Conservation (phyloP, 2,329 filamentous ascomycete genomes). For the Beauveria rudraprayagi region DNA sequence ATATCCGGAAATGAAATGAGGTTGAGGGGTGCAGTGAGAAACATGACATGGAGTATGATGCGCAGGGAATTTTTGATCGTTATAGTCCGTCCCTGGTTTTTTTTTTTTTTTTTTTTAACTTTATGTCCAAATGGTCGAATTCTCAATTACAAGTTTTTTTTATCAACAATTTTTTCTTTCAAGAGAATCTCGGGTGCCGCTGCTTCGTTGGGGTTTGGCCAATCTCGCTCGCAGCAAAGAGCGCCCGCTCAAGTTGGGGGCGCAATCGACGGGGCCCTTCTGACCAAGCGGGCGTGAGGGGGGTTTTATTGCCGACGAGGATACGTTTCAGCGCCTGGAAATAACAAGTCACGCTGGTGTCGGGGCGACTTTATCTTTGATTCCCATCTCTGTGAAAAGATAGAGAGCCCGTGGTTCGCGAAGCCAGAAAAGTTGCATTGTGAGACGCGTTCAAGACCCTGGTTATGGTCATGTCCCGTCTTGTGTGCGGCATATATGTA, state of each 20-base stretch:
- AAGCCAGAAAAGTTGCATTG: neutral
- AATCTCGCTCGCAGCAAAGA: too few species aligned
- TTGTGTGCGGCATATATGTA: neutral
- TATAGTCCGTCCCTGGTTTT: neutral
- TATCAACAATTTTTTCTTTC: too few species aligned
- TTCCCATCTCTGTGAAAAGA: too few species aligned
- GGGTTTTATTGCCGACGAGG: neutral
- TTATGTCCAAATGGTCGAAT: neutral
- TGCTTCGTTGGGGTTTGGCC: too few species aligned
- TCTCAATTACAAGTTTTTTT: neutral
- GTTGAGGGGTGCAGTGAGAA: neutral
- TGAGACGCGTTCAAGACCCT: neutral
- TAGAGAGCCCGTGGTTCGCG: neutral
- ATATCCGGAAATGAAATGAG: neutral
- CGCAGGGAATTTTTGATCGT: neutral
- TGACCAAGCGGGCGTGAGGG: neutral
- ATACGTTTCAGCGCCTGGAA: too few species aligned
- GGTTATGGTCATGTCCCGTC: neutral
- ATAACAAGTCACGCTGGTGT: too few species aligned
- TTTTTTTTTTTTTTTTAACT: neutral
- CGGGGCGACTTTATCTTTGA: too few species aligned
- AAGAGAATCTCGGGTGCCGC: too few species aligned
- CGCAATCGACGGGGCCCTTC: neutral
- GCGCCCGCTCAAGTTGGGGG: neutral
- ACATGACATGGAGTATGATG: neutral